Evolutionary conservation across 2,329 filamentous ascomycete species (phyloP).

Genomic region (Exophiala xenobiotica): DNA sequence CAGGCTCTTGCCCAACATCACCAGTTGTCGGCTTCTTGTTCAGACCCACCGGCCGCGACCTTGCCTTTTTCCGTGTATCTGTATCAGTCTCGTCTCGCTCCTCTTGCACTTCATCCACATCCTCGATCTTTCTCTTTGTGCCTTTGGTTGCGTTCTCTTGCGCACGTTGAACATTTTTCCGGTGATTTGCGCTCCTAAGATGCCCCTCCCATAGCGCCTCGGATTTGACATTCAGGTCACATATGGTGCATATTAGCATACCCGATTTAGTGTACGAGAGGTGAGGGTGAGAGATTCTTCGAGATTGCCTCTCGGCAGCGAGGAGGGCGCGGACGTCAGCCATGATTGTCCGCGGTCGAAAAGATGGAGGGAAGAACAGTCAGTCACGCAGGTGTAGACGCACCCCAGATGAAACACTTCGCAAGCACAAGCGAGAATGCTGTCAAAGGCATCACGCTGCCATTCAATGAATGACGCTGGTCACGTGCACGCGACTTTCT

Average conservation of each 20-base stretch:
- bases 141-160: slow-evolving; percentile 35
- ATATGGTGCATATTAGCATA: slow-evolving; percentile 66
- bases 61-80: slow-evolving; percentile 26
- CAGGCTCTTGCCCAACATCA: not conserved
- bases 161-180: slow-evolving; percentile 39
- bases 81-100: slow-evolving; percentile 18
- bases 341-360: slow-evolving; percentile 49
- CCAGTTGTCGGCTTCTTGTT: slow-evolving; percentile 1
- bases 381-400: not conserved
- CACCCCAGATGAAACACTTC: not conserved
- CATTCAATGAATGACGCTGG: not conserved
- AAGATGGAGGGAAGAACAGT: not conserved
- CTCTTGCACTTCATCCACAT: slow-evolving; percentile 36
- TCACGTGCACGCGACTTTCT: not conserved
- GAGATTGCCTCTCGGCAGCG: slow-evolving; percentile 71
- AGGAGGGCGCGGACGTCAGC: slow-evolving; percentile 77
- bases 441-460: no score
- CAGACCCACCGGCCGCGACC: slow-evolving; percentile 31
- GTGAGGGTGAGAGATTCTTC: slow-evolving; percentile 69
- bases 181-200: slow-evolving; percentile 51
- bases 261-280: slow-evolving; percentile 67
- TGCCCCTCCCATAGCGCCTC: slow-evolving; percentile 69
- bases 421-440: not conserved
- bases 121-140: slow-evolving; percentile 57
- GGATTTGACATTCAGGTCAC: slow-evolving; percentile 63